Conservation (phyloP, 192 early-diverging fungal species). For the Coemansia sp. region DNA sequence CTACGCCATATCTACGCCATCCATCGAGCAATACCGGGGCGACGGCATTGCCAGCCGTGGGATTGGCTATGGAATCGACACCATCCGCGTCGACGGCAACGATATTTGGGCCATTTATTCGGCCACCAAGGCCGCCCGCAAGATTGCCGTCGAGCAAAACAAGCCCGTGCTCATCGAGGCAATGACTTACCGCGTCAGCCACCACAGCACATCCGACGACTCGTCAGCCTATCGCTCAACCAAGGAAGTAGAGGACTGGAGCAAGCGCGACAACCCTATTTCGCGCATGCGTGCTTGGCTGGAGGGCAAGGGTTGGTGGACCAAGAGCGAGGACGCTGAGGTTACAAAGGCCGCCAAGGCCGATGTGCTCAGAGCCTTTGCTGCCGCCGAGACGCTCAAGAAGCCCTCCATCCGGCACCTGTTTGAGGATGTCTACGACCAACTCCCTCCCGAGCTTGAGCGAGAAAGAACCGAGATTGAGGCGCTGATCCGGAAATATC, state of each 20-base stretch:
- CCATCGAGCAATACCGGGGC: constrained; percentile 93
- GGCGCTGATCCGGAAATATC: constrained; percentile 77
- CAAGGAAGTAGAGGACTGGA: constrained; percentile 89
- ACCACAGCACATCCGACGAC: constrained; percentile 98
- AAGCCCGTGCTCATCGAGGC: constrained; percentile 94
- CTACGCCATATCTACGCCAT: constrained; percentile 96
- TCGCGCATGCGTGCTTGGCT: constrained; percentile 88
- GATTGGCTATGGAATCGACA: constrained; percentile 96
- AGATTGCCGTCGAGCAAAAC: constrained; percentile 76
- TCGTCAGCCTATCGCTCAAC: constrained; percentile 93
- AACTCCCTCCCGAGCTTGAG: constrained; percentile 71
- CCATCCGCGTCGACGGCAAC: constrained; percentile 97
- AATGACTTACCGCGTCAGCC: constrained; percentile 96
- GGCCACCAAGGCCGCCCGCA: constrained; percentile 79
- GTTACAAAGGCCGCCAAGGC: constrained; percentile 62
- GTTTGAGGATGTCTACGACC: constrained; percentile 95
- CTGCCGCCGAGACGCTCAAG: constrained; percentile 80
- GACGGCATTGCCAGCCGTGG: constrained; percentile 96
- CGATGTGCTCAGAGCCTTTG: constrained; percentile 79
- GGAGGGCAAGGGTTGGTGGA: constrained; percentile 83
- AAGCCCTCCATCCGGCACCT: constrained; percentile 81
- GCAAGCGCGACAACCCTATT: constrained; percentile 84
- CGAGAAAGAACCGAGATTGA: constrained; percentile 80
- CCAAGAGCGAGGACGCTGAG: constrained; percentile 65
- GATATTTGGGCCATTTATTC: constrained; percentile 98